These are phyloP conservation scores for Podospora australis DNA, from an alignment of 495 filamentous ascomycete genomes.

Conservation along the genomic window DNA sequence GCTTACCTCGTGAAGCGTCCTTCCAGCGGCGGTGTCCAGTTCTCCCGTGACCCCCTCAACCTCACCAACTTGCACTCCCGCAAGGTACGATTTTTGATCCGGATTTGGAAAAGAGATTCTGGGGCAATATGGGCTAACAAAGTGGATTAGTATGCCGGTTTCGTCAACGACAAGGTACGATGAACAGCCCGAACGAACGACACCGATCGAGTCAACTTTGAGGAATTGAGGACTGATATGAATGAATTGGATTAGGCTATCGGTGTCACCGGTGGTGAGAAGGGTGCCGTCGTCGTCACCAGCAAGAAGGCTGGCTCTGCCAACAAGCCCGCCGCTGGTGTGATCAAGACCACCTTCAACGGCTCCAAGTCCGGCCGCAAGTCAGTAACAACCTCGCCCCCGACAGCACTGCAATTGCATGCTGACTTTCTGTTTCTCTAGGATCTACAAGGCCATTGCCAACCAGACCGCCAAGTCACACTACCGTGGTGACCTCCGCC, in stretches of 20 bases:
- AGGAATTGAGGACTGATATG: constrained; percentile 17
- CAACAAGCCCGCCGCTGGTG: constrained; percentile 63
- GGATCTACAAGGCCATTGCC: constrained; percentile 83
- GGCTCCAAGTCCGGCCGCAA: constrained; percentile 66
- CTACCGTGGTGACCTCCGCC: constrained; percentile 83
- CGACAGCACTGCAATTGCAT: constrained; percentile 5
- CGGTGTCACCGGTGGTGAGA: constrained; percentile 60
- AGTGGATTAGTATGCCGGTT: constrained; percentile 67
- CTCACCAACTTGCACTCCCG: constrained; percentile 80
- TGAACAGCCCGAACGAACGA: neutral
- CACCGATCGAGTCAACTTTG: constrained; percentile 4
- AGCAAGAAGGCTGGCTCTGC: constrained; percentile 73
- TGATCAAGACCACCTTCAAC: constrained; percentile 58
- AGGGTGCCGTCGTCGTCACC: constrained; percentile 65
- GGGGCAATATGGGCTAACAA: constrained; percentile 25
- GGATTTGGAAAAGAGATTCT: neutral
- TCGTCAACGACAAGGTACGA: constrained; percentile 85
- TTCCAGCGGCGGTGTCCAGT: constrained; percentile 64
- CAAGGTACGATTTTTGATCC: constrained; percentile 61
- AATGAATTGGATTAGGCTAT: constrained; percentile 58
- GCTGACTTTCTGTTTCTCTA: constrained; percentile 36
- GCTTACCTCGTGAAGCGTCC: constrained; percentile 86
- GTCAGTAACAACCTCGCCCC: constrained; percentile 48
- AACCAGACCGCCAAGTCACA: constrained; percentile 69
- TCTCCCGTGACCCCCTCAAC: constrained; percentile 92